Evolutionary conservation across 768 basidiomycete genomes (phyloP).

Genomic region (Strobilomyces dryophilus): DNA sequence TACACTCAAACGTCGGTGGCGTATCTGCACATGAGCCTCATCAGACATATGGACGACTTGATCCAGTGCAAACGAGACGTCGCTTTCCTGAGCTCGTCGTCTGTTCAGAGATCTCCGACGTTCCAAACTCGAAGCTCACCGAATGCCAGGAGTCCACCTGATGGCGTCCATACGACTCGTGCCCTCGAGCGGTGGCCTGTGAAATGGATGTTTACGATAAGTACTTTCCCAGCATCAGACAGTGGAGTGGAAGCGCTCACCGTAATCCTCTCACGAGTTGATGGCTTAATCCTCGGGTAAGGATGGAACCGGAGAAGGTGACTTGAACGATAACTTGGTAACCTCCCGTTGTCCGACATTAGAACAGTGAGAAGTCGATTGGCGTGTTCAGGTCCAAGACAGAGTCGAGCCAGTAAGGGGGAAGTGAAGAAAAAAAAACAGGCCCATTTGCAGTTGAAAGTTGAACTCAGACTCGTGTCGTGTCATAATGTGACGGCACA

Average conservation of each 20-base stretch:
- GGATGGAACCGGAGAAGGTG: slow-evolving; percentile 8
- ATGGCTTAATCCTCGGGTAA: no score
- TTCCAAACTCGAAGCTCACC: slow-evolving; percentile 5
- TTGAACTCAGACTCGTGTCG: slow-evolving; percentile 11
- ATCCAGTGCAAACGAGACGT: not conserved
- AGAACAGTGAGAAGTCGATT: not conserved
- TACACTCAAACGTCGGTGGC: slow-evolving; percentile 14
- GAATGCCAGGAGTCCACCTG: not conserved
- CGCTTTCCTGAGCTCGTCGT: slow-evolving; percentile 10
- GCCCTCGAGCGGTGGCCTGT: slow-evolving; percentile 10
- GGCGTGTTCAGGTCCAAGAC: not conserved
- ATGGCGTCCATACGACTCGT: not conserved
- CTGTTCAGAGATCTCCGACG: not conserved
- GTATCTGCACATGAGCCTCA: not conserved
- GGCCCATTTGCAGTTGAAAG: slow-evolving; percentile 15
- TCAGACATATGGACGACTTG: slow-evolving; percentile 6
- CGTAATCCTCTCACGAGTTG: slow-evolving; percentile 1
- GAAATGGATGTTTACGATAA: not conserved
- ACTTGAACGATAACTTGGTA: slow-evolving; percentile 28
- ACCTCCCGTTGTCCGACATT: slow-evolving; percentile 13
- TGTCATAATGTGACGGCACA: slow-evolving; percentile 20
- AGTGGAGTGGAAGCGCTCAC: slow-evolving; percentile 10
- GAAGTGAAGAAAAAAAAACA: not conserved
- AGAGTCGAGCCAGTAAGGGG: slow-evolving; percentile 1
- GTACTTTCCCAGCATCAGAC: slow-evolving; percentile 3